phyloP scores from a whole-genome alignment of 768 basidiomycete species.

The Calocybe gangraenosa region DNA sequence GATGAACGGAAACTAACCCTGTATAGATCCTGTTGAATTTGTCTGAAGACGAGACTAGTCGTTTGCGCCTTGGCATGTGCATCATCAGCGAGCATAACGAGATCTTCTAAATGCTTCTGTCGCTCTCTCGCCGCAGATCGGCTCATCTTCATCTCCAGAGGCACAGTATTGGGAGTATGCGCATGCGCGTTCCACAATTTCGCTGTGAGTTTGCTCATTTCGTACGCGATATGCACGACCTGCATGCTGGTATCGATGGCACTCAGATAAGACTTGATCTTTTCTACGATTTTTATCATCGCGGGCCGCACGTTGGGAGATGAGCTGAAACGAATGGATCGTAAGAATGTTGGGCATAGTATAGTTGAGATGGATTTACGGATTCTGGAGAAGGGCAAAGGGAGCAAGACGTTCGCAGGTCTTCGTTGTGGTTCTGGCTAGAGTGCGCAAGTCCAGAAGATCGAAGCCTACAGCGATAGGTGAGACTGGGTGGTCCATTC shows the following conservation, averaged over 20 bases:
- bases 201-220: conserved; percentile 14
- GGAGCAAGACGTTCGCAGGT: conserved; percentile 34
- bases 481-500: conserved; percentile 7
- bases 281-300: conserved; percentile 12
- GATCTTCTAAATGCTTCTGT: conserved; percentile 12
- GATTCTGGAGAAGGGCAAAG: conserved; percentile 26
- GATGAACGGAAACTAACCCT: conserved; percentile 28
- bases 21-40: conserved; percentile 32
- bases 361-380: conserved; percentile 21
- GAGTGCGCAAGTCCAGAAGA: conserved; percentile 20
- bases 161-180: neutral
- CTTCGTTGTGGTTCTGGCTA: conserved; percentile 29
- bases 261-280: conserved; percentile 14
- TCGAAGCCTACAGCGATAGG: conserved; percentile 8
- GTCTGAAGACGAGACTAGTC: conserved; percentile 23
- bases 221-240: conserved; percentile 13
- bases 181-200: conserved; percentile 8
- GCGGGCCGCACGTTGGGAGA: conserved; percentile 15
- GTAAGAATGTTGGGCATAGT: neutral
- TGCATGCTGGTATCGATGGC: conserved; percentile 18
- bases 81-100: conserved; percentile 22
- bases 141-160: neutral
- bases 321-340: conserved; percentile 12
- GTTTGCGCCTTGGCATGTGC: conserved; percentile 24
- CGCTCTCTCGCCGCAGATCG: neutral